Percentiles rank a stretch among this genome's conserved stretches.
Evolutionary conservation across 805 yeast genomes (phyloP).

Genomic region (Allodekkera sacchari): DNA sequence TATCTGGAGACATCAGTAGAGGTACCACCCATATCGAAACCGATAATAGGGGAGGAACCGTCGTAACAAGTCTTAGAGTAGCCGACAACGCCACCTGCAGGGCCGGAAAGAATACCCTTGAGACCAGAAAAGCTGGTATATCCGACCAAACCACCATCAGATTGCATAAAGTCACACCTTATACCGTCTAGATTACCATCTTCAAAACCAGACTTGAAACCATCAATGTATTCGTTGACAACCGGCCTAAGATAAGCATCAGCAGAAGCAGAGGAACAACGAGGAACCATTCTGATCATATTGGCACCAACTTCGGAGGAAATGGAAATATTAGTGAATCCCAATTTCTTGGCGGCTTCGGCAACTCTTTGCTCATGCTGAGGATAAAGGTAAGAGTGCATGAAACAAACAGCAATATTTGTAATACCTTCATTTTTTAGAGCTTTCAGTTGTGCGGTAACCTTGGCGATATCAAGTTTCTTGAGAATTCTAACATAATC

Average conservation of each 20-base stretch:
- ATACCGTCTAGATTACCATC: conserved; percentile 21
- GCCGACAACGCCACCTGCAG: conserved; percentile 54
- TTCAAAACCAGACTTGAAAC: conserved; percentile 24
- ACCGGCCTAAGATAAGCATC: conserved; percentile 37
- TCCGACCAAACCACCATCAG: conserved; percentile 47
- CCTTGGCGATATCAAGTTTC: conserved; percentile 14
- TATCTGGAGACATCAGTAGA: conserved; percentile 31
- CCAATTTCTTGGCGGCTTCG: conserved; percentile 31
- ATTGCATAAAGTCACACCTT: conserved; percentile 45
- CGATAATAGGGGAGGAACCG: conserved; percentile 23
- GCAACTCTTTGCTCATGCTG: conserved; percentile 29
- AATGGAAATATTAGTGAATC: conserved; percentile 28
- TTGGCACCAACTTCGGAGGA: conserved; percentile 30
- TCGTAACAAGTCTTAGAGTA: conserved; percentile 42
- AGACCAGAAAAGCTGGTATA: conserved; percentile 44
- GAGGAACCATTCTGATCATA: conserved; percentile 27
- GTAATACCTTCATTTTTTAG: conserved; percentile 16
- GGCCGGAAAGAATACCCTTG: conserved; percentile 46
- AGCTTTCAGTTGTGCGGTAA: conserved; percentile 12
- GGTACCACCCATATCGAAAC: conserved; percentile 36
- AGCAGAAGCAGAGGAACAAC: conserved; percentile 33
- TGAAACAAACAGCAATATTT: conserved; percentile 27
- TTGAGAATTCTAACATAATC: conserved; percentile 15
- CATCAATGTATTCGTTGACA: conserved; percentile 29
- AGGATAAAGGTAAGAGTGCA: conserved; percentile 29